phyloP scores from a whole-genome alignment of 257 asterid species.

The Solanum chmielewskii region DNA sequence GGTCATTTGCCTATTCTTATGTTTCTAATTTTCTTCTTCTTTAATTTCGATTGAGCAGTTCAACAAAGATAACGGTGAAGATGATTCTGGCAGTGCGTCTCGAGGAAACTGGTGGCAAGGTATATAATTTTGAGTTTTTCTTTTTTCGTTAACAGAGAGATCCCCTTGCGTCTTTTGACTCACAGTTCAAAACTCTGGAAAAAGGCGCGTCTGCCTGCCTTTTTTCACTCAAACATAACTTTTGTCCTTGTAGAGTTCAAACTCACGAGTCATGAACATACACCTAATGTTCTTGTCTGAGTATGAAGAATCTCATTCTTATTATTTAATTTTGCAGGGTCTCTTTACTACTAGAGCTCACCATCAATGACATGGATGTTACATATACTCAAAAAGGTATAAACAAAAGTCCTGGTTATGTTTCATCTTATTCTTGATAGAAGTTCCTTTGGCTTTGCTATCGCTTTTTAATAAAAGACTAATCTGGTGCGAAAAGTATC shows the following conservation, averaged over 20 bases:
- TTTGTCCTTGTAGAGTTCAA: background rate
- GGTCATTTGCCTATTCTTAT: background rate
- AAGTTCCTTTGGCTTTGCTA: background rate
- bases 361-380: constrained; percentile 5
- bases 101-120: constrained; percentile 98
- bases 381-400: constrained; percentile 8
- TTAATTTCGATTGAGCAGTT: constrained; percentile 12
- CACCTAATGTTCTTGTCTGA: background rate
- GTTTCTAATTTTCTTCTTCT: background rate
- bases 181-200: no score
- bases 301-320: background rate
- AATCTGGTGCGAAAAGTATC: background rate
- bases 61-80: constrained; percentile 50
- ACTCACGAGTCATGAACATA: background rate
- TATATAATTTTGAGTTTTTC: background rate
- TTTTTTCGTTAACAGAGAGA: background rate
- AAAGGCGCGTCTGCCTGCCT: no score
- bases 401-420: background rate
- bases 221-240: no score
- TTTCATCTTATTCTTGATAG: background rate
- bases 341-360: constrained; percentile 49
- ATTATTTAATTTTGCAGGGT: constrained; percentile 29
- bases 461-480: background rate
- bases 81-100: constrained; percentile 60
- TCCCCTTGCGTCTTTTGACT: background rate